These are phyloP conservation scores for Sclerotiophoma versabilis DNA, from an alignment of 2,329 filamentous ascomycete genomes.

Conservation along the genomic window DNA sequence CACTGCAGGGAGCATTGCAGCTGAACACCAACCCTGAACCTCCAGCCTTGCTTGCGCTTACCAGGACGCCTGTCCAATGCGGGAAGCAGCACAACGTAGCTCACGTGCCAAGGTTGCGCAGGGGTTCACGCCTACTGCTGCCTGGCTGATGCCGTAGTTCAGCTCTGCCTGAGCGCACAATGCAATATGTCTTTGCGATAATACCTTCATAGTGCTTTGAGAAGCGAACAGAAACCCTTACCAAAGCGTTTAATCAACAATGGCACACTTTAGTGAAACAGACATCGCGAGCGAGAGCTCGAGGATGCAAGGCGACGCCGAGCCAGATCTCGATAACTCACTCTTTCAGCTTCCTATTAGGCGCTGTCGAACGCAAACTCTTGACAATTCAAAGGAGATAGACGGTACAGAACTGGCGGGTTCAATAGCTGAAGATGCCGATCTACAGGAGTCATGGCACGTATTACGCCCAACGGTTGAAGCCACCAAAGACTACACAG, in stretches of 20 bases:
- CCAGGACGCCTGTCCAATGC: background rate
- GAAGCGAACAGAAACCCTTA: background rate
- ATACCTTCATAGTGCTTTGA: background rate
- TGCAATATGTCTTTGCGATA: background rate
- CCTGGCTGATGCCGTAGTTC: background rate
- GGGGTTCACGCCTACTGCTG: background rate
- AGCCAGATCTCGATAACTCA: background rate
- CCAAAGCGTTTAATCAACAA: background rate
- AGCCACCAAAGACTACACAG: background rate
- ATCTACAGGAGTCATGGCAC: background rate
- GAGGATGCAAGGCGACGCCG: background rate
- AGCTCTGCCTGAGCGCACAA: background rate
- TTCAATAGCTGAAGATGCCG: background rate
- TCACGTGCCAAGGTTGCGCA: background rate
- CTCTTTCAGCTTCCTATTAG: background rate
- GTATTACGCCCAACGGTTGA: background rate
- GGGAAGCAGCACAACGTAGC: background rate
- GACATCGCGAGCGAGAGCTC: background rate
- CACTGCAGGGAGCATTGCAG: background rate
- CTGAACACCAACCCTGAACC: slow-evolving; percentile 3
- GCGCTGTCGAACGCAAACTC: background rate
- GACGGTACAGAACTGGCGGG: background rate
- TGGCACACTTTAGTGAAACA: background rate
- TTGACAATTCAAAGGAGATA: background rate
- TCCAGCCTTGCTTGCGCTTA: slow-evolving; percentile 4